These are phyloP conservation scores for Ceriops decandra DNA, from an alignment of 345 rosid species.

Conservation along the genomic window DNA sequence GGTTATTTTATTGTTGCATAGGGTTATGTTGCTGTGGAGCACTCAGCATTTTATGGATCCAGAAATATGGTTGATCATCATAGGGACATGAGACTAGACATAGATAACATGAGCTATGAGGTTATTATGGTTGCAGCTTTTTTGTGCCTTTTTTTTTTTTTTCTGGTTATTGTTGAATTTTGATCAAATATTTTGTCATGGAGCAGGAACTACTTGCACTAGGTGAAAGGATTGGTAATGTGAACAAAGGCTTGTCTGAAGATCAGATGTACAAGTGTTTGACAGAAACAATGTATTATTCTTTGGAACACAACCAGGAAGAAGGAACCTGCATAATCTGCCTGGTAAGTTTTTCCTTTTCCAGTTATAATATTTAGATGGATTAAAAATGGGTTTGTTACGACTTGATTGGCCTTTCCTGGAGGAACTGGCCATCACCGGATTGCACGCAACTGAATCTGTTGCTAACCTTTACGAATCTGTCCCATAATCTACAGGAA, in stretches of 20 bases:
- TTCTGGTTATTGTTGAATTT: background rate
- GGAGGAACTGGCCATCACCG: background rate
- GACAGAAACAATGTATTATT: slow-evolving; percentile 12
- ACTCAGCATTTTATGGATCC: slow-evolving; percentile 47
- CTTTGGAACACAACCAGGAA: slow-evolving; percentile 11
- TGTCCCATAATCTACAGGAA: slow-evolving; percentile 23
- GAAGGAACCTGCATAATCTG: slow-evolving; percentile 32
- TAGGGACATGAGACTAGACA: slow-evolving; percentile 81
- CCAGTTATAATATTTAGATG: no score
- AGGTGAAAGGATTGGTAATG: slow-evolving; percentile 39
- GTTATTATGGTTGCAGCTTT: slow-evolving; percentile 24
- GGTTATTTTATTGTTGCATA: slow-evolving; percentile 26
- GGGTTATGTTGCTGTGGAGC: slow-evolving; percentile 57
- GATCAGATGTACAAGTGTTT: slow-evolving; percentile 27
- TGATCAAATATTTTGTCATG: background rate
- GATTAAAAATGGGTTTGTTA: background rate
- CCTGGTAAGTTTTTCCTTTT: slow-evolving; percentile 26
- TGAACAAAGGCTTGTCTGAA: slow-evolving; percentile 35
- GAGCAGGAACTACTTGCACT: slow-evolving; percentile 39
- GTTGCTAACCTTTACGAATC: background rate
- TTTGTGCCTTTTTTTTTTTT: background rate
- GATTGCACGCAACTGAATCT: background rate
- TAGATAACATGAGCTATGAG: slow-evolving; percentile 88
- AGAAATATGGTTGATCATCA: slow-evolving; percentile 62
- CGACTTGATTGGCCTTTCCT: background rate